These are phyloP conservation scores for Pogostemon cablin DNA, from an alignment of 257 asterid species.

Conservation along the genomic window DNA sequence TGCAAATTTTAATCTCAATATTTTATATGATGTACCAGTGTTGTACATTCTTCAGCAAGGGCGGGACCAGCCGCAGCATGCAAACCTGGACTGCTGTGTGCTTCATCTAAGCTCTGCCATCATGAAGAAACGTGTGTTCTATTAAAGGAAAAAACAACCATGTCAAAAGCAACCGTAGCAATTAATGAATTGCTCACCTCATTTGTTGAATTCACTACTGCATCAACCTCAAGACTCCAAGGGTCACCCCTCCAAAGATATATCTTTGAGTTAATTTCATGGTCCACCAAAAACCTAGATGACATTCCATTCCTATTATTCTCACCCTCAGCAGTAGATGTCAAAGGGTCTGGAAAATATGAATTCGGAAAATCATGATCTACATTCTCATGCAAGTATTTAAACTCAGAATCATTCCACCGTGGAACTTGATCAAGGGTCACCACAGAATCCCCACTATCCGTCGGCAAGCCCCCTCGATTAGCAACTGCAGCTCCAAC, in stretches of 20 bases:
- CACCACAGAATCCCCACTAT: constrained; percentile 72
- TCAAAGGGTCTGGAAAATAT: constrained; percentile 70
- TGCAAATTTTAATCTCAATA: constrained; percentile 29
- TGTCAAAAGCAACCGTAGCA: constrained; percentile 16
- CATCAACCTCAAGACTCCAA: constrained; percentile 96
- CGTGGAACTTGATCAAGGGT: constrained; percentile 77
- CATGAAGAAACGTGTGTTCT: constrained; percentile 28
- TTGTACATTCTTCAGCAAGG: constrained; percentile 88
- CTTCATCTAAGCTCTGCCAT: constrained; percentile 88
- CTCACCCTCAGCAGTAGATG: constrained; percentile 64
- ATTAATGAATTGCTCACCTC: constrained; percentile 56
- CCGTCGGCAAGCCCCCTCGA: constrained; percentile 71
- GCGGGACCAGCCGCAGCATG: constrained; percentile 97
- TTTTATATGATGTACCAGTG: constrained; percentile 42
- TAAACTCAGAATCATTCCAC: constrained; percentile 75
- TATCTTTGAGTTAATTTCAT: constrained; percentile 71
- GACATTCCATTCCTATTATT: constrained; percentile 56
- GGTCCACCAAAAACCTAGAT: constrained; percentile 79
- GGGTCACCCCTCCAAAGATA: constrained; percentile 95
- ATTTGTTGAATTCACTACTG: constrained; percentile 86
- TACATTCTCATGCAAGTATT: constrained; percentile 67
- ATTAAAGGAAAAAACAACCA: constrained; percentile 21
- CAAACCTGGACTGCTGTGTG: constrained; percentile 94
- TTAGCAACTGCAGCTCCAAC: constrained; percentile 55
- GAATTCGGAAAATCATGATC: constrained; percentile 53